Percentiles rank a stretch among this genome's conserved stretches.
These are phyloP conservation scores for Beauveria bassiana DNA, from an alignment of 2,329 filamentous ascomycete genomes.

Conservation along the genomic window DNA sequence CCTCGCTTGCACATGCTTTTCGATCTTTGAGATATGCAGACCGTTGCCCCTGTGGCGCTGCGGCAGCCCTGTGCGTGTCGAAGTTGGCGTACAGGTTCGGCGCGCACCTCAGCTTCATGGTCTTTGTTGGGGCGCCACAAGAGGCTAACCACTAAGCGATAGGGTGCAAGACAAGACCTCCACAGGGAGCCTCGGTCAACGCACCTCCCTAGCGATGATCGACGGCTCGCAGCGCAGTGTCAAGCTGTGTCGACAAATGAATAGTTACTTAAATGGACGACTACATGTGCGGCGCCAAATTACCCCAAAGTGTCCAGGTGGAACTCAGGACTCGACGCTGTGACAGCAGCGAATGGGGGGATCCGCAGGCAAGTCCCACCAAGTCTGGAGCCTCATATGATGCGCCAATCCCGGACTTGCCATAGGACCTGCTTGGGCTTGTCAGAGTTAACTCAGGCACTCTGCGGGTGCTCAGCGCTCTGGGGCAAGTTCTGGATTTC, in stretches of 20 bases:
- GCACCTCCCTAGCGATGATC: not conserved
- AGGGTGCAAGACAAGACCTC: not conserved
- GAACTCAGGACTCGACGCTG: not conserved
- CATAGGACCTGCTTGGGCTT: not conserved
- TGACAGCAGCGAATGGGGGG: not conserved
- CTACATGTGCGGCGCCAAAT: not conserved
- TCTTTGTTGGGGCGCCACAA: not conserved
- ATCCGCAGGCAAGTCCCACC: conserved; percentile 5
- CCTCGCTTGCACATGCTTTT: not conserved
- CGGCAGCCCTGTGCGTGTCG: not conserved
- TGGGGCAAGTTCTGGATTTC: conserved; percentile 1
- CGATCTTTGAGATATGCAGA: not conserved
- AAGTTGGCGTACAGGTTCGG: not conserved
- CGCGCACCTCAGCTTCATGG: not conserved
- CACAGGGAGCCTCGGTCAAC: not conserved
- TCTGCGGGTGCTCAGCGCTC: not conserved
- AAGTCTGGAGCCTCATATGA: not conserved
- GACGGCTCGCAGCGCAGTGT: not conserved
- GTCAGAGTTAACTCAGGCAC: not conserved
- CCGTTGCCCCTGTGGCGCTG: conserved; percentile 3
- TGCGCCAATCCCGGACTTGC: not conserved
- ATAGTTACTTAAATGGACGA: not conserved
- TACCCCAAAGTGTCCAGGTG: not conserved
- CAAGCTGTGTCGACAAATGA: not conserved
- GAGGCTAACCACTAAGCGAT: not conserved